Percentiles rank a stretch among this genome's conserved stretches.
Evolutionary conservation across 257 asterid species (phyloP).

Genomic region (Solanum ossicruentum): DNA sequence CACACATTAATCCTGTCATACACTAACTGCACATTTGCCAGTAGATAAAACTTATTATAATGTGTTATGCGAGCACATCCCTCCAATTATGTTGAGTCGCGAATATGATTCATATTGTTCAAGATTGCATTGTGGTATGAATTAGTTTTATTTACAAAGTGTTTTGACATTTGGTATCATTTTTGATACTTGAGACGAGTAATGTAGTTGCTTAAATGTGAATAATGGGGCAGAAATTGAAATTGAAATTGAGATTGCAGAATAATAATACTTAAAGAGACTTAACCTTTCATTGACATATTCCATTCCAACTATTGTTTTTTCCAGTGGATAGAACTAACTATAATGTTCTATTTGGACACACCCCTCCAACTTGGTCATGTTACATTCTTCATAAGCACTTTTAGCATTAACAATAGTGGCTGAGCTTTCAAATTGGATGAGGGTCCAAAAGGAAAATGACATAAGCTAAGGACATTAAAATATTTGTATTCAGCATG

Average conservation of each 20-base stretch:
- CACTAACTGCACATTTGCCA: neutral
- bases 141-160: too few relatives aligned
- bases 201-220: neutral
- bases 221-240: neutral
- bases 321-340: neutral
- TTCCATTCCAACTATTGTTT: neutral
- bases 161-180: neutral
- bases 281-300: neutral
- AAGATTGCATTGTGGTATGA: too few relatives aligned
- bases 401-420: neutral
- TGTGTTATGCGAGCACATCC: neutral
- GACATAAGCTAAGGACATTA: neutral
- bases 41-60: neutral
- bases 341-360: neutral
- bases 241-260: neutral
- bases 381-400: neutral
- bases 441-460: neutral
- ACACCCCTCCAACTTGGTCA: neutral
- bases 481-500: slow-evolving; percentile 4
- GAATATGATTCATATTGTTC: too few relatives aligned
- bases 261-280: neutral
- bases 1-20: neutral
- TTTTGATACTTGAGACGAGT: neutral
- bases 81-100: neutral
- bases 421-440: neutral